Evolutionary conservation across 768 basidiomycete species (phyloP).

Genomic region (Termitomyces sp.): DNA sequence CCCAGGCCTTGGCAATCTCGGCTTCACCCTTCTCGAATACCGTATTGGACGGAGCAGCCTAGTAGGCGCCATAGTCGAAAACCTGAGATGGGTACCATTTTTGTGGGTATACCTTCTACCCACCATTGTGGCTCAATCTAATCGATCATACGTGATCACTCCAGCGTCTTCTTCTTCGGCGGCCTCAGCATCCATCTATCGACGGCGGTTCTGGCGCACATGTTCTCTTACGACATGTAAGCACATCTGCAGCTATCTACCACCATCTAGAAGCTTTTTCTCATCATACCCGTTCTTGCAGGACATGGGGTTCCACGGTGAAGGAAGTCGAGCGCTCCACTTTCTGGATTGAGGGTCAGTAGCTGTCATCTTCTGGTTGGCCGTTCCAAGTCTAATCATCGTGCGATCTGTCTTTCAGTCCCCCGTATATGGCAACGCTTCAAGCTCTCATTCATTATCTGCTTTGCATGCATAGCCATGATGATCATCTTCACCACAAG

Average conservation of each 20-base stretch:
- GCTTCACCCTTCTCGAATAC: constrained; percentile 73
- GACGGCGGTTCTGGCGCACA: constrained; percentile 61
- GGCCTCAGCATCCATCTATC: constrained; percentile 72
- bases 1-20: constrained; percentile 71
- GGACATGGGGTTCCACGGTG: constrained; percentile 55
- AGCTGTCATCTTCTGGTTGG: not conserved
- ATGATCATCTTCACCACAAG: constrained; percentile 59
- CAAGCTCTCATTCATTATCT: constrained; percentile 67
- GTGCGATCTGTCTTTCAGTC: constrained; percentile 32
- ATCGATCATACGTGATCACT: not conserved
- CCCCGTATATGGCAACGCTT: constrained; percentile 82
- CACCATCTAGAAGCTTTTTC: not conserved
- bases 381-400: not conserved
- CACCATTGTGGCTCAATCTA: not conserved
- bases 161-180: constrained; percentile 72
- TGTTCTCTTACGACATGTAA: constrained; percentile 63
- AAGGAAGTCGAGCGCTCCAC: constrained; percentile 88
- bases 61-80: constrained; percentile 49
- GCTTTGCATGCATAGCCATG: constrained; percentile 52
- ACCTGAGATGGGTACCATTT: constrained; percentile 66
- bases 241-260: constrained; percentile 13
- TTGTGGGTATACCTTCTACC: constrained; percentile 46
- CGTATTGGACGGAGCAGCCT: constrained; percentile 62
- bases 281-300: constrained; percentile 14
- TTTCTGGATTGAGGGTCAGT: constrained; percentile 74